phyloP scores from a whole-genome alignment of 2,329 filamentous ascomycete species.

The Pseudogymnoascus sp. region DNA sequence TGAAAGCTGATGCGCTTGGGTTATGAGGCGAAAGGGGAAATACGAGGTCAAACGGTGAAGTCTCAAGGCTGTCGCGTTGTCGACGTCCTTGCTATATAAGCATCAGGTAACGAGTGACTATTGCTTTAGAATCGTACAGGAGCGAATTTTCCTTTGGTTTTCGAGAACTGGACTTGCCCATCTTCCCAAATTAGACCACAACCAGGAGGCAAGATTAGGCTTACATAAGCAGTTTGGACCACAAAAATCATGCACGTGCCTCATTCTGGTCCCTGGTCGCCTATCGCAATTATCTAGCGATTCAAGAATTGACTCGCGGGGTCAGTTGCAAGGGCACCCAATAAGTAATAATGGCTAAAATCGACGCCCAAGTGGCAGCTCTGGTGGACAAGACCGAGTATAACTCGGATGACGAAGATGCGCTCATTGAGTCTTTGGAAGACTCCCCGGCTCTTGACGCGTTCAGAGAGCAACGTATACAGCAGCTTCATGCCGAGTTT shows the following conservation, averaged over 20 bases:
- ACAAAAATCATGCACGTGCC: background rate
- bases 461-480: constrained; percentile 48
- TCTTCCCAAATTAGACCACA: constrained; percentile 3
- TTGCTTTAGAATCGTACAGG: background rate
- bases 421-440: constrained; percentile 48
- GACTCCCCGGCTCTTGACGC: constrained; percentile 45
- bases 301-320: background rate
- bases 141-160: constrained; percentile 4
- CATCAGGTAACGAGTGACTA: background rate
- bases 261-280: background rate
- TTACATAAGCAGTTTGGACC: background rate
- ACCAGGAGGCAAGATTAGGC: constrained; percentile 7
- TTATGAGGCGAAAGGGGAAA: background rate
- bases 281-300: constrained; percentile 8
- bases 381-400: constrained; percentile 34
- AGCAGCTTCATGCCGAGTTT: constrained; percentile 50
- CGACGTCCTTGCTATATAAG: background rate
- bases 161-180: constrained; percentile 2
- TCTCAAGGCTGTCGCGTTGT: constrained; percentile 3
- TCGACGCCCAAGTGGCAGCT: constrained; percentile 44
- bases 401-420: constrained; percentile 47
- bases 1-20: background rate
- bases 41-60: constrained; percentile 5
- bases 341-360: constrained; percentile 31
- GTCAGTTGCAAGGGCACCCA: background rate